phyloP scores from a whole-genome alignment of 2,329 filamentous ascomycete species.

The Ceratocystis harringtonii region DNA sequence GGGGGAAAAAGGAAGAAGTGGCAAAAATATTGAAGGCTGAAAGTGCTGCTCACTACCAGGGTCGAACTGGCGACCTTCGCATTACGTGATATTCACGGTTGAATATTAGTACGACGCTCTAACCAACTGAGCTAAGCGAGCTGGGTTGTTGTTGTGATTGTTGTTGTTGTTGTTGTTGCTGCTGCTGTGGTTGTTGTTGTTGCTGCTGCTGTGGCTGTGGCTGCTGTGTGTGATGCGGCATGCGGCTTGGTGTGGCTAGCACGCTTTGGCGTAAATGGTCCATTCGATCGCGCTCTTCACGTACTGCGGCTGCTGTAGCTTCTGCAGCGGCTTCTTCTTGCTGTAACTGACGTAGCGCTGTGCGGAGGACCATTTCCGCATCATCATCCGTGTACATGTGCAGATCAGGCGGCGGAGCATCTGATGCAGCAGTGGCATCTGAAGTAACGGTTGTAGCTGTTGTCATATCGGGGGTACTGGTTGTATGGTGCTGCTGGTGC shows the following conservation, averaged over 20 bases:
- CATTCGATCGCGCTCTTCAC: conserved; percentile 37
- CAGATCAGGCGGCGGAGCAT: conserved; percentile 19
- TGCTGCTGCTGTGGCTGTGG: background rate
- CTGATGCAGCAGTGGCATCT: conserved; percentile 18
- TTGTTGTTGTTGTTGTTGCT: background rate
- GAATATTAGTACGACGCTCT: conserved; percentile 16
- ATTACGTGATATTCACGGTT: conserved; percentile 9
- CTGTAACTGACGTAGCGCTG: conserved; percentile 43
- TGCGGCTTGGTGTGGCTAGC: conserved; percentile 19
- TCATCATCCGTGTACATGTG: conserved; percentile 37
- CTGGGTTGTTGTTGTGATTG: background rate
- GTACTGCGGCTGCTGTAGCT: conserved; percentile 39
- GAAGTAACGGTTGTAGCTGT: conserved; percentile 8
- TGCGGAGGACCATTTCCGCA: conserved; percentile 43
- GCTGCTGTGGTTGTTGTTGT: background rate
- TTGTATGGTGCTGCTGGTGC: conserved; percentile 12
- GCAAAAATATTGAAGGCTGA: background rate
- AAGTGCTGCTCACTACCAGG: conserved; percentile 15
- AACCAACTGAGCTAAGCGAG: conserved; percentile 16
- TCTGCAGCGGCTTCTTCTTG: conserved; percentile 45
- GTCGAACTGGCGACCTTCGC: conserved; percentile 16
- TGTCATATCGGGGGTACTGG: conserved; percentile 3
- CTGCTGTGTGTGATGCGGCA: background rate
- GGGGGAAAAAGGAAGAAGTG: background rate
- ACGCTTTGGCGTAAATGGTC: conserved; percentile 26